Conservation (phyloP, 2,329 filamentous ascomycete species). For the Penicillium brevicompactum region DNA sequence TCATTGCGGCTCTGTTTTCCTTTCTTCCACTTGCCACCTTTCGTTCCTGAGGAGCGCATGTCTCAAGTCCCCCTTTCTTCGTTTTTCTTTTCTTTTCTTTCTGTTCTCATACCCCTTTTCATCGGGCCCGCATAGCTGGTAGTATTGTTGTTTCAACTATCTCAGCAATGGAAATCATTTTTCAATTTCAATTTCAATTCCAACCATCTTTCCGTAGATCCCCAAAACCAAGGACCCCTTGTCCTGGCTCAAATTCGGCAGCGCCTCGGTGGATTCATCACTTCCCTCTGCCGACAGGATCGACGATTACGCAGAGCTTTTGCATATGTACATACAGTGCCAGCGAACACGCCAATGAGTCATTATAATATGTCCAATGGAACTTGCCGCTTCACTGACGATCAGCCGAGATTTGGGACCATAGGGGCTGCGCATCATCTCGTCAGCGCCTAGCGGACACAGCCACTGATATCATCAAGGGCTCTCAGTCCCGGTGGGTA, state of each 20-base stretch:
- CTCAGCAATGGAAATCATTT: conserved; percentile 10
- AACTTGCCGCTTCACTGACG: background rate
- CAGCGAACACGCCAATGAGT: background rate
- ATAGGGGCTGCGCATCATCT: background rate
- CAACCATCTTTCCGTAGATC: conserved; percentile 4
- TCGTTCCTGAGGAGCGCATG: conserved; percentile 19
- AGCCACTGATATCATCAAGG: conserved; percentile 11
- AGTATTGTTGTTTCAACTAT: conserved; percentile 12
- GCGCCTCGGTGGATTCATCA: background rate
- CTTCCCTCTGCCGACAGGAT: background rate
- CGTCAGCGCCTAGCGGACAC: background rate
- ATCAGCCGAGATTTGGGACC: conserved; percentile 1
- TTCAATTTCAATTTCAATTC: background rate
- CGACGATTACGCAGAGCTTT: background rate
- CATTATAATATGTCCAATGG: background rate
- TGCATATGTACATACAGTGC: too few species aligned
- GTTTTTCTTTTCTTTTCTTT: background rate
- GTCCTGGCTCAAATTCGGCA: background rate
- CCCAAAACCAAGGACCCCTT: background rate
- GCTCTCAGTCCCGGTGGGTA: background rate
- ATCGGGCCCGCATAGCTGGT: conserved; percentile 8
- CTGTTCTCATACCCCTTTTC: conserved; percentile 12
- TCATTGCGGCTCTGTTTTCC: conserved; percentile 13
- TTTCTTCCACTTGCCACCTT: background rate
- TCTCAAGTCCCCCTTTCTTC: conserved; percentile 20